These are phyloP conservation scores for Yamadazyma sp. DNA, from an alignment of 805 yeast genomes.

Conservation along the genomic window DNA sequence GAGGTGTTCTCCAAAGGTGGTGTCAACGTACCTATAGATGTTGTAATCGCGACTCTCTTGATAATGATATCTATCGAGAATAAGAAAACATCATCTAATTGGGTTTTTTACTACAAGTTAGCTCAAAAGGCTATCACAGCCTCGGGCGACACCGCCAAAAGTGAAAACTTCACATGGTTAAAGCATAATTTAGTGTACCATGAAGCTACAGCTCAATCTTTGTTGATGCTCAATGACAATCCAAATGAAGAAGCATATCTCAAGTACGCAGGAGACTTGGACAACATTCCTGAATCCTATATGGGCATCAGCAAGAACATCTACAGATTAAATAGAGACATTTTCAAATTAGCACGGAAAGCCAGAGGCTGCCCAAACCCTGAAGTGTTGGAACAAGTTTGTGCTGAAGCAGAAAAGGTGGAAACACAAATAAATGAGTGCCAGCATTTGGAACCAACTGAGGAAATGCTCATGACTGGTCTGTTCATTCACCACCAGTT, in stretches of 20 bases:
- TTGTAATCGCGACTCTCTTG: constrained; percentile 6
- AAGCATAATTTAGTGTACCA: constrained; percentile 6
- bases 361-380: background rate
- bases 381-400: background rate
- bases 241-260: constrained; percentile 1
- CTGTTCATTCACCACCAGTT: background rate
- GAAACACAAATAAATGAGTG: constrained; percentile 1
- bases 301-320: constrained; percentile 6
- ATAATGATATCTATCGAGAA: constrained; percentile 11
- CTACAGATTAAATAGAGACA: constrained; percentile 3
- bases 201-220: constrained; percentile 6
- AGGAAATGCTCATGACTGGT: constrained; percentile 1
- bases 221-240: constrained; percentile 2
- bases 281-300: constrained; percentile 5
- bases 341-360: background rate
- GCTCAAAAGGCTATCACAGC: constrained; percentile 5
- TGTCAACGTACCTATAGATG: constrained; percentile 1
- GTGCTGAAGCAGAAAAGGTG: background rate
- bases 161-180: constrained; percentile 2
- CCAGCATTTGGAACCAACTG: constrained; percentile 2
- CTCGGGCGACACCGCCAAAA: background rate
- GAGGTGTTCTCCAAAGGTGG: background rate
- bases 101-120: constrained; percentile 4
- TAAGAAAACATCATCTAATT: constrained; percentile 4
- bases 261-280: background rate